Evolutionary conservation across 2,329 filamentous ascomycete species (phyloP).

Genomic region (Bipolaris gigantea): DNA sequence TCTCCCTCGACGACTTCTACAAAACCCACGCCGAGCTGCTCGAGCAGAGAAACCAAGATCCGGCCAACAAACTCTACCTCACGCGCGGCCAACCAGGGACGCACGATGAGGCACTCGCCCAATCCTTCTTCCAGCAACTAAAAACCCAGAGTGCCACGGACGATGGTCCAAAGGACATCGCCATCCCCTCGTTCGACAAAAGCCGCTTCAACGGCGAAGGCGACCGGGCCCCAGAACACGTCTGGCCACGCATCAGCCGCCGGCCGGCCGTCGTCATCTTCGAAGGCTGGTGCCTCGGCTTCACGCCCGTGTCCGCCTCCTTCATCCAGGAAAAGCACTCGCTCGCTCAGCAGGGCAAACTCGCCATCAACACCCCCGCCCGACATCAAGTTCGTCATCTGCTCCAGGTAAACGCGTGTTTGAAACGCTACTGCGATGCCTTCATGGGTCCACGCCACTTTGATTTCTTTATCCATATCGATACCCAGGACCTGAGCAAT

Average conservation of each 20-base stretch:
- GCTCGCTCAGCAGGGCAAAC: slow-evolving; percentile 55
- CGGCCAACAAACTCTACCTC: slow-evolving; percentile 74
- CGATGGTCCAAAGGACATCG: slow-evolving; percentile 47
- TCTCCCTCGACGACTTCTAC: slow-evolving; percentile 79
- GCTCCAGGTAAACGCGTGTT: slow-evolving; percentile 60
- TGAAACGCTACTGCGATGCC: slow-evolving; percentile 56
- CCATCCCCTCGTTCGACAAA: slow-evolving; percentile 82
- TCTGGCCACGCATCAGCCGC: slow-evolving; percentile 64
- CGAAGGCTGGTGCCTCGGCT: slow-evolving; percentile 91
- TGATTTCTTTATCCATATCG: slow-evolving; percentile 67
- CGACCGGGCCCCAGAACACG: slow-evolving; percentile 65
- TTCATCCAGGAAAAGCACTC: slow-evolving; percentile 59
- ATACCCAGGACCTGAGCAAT: slow-evolving; percentile 71
- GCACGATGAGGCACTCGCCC: slow-evolving; percentile 72
- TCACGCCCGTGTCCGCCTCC: slow-evolving; percentile 64
- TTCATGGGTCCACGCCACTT: slow-evolving; percentile 50
- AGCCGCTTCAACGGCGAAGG: slow-evolving; percentile 74
- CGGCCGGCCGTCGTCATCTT: slow-evolving; percentile 72
- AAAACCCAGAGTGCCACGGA: slow-evolving; percentile 44
- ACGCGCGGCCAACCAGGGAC: slow-evolving; percentile 82
- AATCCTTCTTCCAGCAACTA: slow-evolving; percentile 64
- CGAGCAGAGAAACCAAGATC: slow-evolving; percentile 64
- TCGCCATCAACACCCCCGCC: slow-evolving; percentile 51
- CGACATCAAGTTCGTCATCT: slow-evolving; percentile 60
- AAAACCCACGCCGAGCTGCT: slow-evolving; percentile 70